Evolutionary conservation across 345 rosid genomes (phyloP).

Genomic region (Hibiscus tridactylites): DNA sequence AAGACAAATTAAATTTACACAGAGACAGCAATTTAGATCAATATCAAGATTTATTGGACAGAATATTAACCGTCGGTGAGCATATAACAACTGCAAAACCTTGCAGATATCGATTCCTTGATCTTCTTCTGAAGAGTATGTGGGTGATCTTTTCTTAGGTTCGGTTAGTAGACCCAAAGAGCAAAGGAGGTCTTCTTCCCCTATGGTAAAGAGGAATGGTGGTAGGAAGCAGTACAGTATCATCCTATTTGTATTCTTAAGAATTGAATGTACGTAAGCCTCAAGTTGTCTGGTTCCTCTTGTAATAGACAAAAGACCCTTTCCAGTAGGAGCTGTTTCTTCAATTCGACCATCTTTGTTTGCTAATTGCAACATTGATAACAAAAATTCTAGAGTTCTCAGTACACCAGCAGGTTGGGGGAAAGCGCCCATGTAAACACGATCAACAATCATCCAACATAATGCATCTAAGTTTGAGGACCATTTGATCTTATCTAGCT

Average conservation of each 20-base stretch:
- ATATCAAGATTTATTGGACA: constrained; percentile 92
- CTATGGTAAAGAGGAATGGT: constrained; percentile 68
- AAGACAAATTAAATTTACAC: constrained; percentile 78
- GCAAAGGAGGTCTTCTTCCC: constrained; percentile 80
- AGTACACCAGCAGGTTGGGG: constrained; percentile 78
- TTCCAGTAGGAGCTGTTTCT: constrained; percentile 81
- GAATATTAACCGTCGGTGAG: constrained; percentile 81
- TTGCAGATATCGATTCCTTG: constrained; percentile 67
- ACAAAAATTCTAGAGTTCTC: constrained; percentile 77
- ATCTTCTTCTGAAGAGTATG: constrained; percentile 52
- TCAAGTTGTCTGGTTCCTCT: constrained; percentile 84
- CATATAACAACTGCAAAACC: constrained; percentile 80
- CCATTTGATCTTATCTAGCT: constrained; percentile 87
- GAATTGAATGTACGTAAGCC: constrained; percentile 80
- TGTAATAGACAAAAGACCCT: constrained; percentile 76
- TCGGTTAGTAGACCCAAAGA: constrained; percentile 67
- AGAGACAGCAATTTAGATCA: constrained; percentile 89
- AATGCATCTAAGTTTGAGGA: constrained; percentile 86
- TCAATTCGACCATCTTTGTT: constrained; percentile 97
- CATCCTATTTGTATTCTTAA: constrained; percentile 89
- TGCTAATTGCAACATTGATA: constrained; percentile 93
- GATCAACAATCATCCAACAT: constrained; percentile 95
- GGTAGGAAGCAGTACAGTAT: constrained; percentile 89
- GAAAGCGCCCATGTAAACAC: constrained; percentile 94
- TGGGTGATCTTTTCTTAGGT: constrained; percentile 46